These are phyloP conservation scores for Coemansia guatemalensis DNA, from an alignment of 192 early-diverging fungal species.

Conservation along the genomic window DNA sequence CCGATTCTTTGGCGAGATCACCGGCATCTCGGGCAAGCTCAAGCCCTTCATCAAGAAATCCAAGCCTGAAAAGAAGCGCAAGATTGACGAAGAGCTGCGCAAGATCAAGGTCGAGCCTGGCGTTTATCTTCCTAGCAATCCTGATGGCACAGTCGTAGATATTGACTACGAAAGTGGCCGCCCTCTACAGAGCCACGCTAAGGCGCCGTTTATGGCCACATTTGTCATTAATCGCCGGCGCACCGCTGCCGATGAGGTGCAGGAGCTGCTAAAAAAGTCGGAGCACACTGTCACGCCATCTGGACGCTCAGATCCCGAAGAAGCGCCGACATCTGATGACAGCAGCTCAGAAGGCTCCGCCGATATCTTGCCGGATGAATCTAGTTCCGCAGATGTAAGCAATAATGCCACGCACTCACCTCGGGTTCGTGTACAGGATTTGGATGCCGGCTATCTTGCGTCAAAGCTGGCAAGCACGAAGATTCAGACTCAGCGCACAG, in stretches of 20 bases:
- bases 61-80: conserved; percentile 97
- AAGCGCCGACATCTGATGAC: neutral
- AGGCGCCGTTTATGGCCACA: conserved; percentile 99
- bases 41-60: conserved; percentile 89
- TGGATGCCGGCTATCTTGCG: conserved; percentile 24
- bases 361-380: neutral
- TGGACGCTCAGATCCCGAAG: neutral
- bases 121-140: conserved; percentile 97
- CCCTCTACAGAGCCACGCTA: conserved; percentile 96
- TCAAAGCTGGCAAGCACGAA: conserved; percentile 35
- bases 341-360: neutral
- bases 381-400: neutral
- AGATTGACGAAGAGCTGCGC: conserved; percentile 97
- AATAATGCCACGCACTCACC: neutral
- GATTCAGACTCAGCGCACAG: conserved; percentile 28
- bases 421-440: neutral
- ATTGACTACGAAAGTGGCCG: conserved; percentile 93
- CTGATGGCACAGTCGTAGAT: conserved; percentile 90
- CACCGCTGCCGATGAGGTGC: conserved; percentile 60
- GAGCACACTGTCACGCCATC: conserved; percentile 48
- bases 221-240: conserved; percentile 78
- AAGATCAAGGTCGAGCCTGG: conserved; percentile 94
- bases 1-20: conserved; percentile 91
- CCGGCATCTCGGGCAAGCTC: conserved; percentile 95
- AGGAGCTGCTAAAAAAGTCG: conserved; percentile 48